A percentile compares a stretch with the other conserved stretches of the same genome.
phyloP scores from a whole-genome alignment of 2,329 filamentous ascomycete species.

The Venturia nashicola region DNA sequence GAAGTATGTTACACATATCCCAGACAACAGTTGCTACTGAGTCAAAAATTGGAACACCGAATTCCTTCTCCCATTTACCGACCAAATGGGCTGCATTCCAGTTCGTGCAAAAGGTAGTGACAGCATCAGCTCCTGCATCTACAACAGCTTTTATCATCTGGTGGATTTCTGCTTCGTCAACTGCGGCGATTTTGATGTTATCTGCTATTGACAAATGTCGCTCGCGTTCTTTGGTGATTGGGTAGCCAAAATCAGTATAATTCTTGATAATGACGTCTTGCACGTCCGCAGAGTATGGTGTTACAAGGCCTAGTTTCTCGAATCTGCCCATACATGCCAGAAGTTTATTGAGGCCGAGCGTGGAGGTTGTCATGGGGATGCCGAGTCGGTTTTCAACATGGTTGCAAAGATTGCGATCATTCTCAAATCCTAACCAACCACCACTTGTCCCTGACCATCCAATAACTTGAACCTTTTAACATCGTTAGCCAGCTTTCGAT shows the following conservation, averaged over 20 bases:
- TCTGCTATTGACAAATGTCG: constrained; percentile 23
- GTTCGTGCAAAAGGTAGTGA: constrained; percentile 34
- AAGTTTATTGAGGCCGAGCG: constrained; percentile 27
- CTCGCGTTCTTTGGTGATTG: constrained; percentile 18
- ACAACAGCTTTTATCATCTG: constrained; percentile 19
- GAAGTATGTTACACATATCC: constrained; percentile 26
- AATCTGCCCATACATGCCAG: constrained; percentile 17
- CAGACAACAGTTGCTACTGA: constrained; percentile 31
- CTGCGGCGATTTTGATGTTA: constrained; percentile 27
- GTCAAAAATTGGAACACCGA: constrained; percentile 28
- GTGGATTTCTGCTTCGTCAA: constrained; percentile 21
- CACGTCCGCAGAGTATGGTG: constrained; percentile 30
- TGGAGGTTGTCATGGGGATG: constrained; percentile 29
- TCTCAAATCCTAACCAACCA: constrained; percentile 18
- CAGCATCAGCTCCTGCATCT: constrained; percentile 19
- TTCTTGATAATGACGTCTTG: constrained; percentile 25
- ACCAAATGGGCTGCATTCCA: constrained; percentile 28
- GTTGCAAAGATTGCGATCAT: constrained; percentile 27
- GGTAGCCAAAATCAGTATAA: constrained; percentile 22
- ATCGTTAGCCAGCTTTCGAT: not conserved
- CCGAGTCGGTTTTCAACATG: constrained; percentile 25
- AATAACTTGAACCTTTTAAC: constrained; percentile 15
- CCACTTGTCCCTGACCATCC: constrained; percentile 21
- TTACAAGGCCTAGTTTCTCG: constrained; percentile 26
- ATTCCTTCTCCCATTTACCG: constrained; percentile 25